Evolutionary conservation across 768 basidiomycete genomes (phyloP).

Genomic region (Daedaleopsis nitida): DNA sequence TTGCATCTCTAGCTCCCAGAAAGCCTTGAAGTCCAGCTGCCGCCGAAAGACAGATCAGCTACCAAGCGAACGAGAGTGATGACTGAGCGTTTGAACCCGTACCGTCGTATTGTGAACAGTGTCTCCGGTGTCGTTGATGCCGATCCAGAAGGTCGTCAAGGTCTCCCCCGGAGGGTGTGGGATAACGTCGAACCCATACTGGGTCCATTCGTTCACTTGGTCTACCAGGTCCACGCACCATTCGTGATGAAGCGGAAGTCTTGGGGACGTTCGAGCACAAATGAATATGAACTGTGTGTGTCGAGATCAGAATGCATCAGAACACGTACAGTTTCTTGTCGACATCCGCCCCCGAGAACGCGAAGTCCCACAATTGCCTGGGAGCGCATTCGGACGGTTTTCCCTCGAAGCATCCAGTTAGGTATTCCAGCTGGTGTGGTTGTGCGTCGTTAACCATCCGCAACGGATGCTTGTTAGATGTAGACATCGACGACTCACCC

Average conservation of each 20-base stretch:
- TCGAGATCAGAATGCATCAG: too few species aligned
- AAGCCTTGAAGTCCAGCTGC: constrained; percentile 50
- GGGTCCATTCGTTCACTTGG: constrained; percentile 50
- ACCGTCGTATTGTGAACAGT: constrained; percentile 36
- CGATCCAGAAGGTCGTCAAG: constrained; percentile 3
- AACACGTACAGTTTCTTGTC: constrained; percentile 7
- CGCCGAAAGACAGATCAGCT: neutral
- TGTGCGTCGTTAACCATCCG: neutral
- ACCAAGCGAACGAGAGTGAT: neutral
- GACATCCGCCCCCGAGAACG: constrained; percentile 45
- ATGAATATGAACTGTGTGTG: too few species aligned
- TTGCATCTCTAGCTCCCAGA: constrained; percentile 50
- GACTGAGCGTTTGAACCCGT: neutral
- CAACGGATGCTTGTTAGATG: neutral
- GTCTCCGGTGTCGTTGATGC: constrained; percentile 7
- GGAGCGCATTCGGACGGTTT: constrained; percentile 41
- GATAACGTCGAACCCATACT: constrained; percentile 44
- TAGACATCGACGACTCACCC: constrained; percentile 35
- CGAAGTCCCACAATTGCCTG: constrained; percentile 55
- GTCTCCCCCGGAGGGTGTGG: constrained; percentile 39
- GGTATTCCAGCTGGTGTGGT: constrained; percentile 44
- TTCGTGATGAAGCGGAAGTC: constrained; percentile 43
- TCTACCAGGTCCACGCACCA: constrained; percentile 50
- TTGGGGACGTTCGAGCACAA: too few species aligned
- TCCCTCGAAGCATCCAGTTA: constrained; percentile 52